These are phyloP conservation scores for Fusarium penzigii DNA, from an alignment of 2,329 filamentous ascomycete genomes.

Conservation along the genomic window DNA sequence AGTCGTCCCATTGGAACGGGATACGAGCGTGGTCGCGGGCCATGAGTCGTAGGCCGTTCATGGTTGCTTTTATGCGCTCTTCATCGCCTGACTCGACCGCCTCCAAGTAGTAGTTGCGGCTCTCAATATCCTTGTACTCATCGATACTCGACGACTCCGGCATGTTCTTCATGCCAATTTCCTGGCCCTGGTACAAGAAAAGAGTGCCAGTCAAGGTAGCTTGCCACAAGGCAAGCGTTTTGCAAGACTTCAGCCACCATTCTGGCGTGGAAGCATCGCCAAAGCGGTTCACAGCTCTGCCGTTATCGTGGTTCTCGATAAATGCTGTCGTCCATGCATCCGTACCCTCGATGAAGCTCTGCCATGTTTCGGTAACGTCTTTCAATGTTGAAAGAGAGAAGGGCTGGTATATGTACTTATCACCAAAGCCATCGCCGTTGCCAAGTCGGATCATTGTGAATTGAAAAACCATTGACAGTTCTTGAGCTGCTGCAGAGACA, in stretches of 20 bases:
- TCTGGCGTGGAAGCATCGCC: conserved; percentile 46
- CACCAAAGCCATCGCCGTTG: conserved; percentile 45
- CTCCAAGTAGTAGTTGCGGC: conserved; percentile 51
- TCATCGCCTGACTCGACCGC: conserved; percentile 38
- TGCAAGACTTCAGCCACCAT: conserved; percentile 47
- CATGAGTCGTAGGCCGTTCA: conserved; percentile 55
- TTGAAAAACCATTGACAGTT: conserved; percentile 64
- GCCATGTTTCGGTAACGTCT: conserved; percentile 46
- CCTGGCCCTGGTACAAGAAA: conserved; percentile 62
- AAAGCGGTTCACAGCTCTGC: conserved; percentile 57
- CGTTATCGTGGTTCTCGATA: conserved; percentile 66
- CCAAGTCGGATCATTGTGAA: conserved; percentile 59
- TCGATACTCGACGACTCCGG: conserved; percentile 51
- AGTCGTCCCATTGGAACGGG: conserved; percentile 66
- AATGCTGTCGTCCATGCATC: conserved; percentile 62
- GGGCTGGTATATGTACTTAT: conserved; percentile 51
- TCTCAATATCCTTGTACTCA: conserved; percentile 57
- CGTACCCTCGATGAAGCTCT: conserved; percentile 49
- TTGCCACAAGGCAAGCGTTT: conserved; percentile 54
- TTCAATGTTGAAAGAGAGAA: conserved; percentile 49
- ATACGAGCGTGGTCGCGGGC: conserved; percentile 65
- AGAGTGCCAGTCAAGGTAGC: conserved; percentile 53
- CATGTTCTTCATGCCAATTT: conserved; percentile 62
- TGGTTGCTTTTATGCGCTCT: conserved; percentile 45
- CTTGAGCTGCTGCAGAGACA: conserved; percentile 51